phyloP scores from a whole-genome alignment of 139 green algal species.

The Chlorella sorokiniana region DNA sequence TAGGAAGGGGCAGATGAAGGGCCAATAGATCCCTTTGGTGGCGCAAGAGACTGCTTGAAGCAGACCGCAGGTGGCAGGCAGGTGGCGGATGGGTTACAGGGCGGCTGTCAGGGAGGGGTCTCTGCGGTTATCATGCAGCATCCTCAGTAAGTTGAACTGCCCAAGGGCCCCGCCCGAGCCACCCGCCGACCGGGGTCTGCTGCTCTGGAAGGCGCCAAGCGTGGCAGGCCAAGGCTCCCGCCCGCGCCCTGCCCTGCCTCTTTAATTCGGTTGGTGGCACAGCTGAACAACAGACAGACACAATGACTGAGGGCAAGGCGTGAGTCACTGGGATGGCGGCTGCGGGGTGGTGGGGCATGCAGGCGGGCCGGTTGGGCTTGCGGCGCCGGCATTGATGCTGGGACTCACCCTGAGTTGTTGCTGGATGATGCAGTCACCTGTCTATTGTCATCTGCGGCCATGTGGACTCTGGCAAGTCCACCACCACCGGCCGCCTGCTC shows the following conservation, averaged over 20 bases:
- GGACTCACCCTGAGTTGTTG: background rate
- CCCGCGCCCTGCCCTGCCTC: background rate
- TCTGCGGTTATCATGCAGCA: too few species aligned
- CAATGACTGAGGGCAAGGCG: conserved; percentile 33
- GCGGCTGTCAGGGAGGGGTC: too few species aligned
- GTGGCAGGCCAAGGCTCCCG: background rate
- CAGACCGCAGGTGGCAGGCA: too few species aligned
- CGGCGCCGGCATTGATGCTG: too few species aligned
- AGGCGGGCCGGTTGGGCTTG: background rate
- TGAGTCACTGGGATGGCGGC: background rate
- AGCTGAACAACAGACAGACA: background rate
- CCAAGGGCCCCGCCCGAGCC: too few species aligned
- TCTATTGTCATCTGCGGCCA: conserved; percentile 71
- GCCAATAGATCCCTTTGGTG: too few species aligned
- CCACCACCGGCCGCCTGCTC: conserved; percentile 94
- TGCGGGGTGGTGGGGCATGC: background rate
- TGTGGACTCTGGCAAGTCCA: conserved; percentile 91
- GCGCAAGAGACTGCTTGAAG: too few species aligned
- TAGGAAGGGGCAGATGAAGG: too few species aligned
- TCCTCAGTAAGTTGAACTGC: too few species aligned
- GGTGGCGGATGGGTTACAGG: too few species aligned
- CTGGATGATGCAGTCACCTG: conserved; percentile 55
- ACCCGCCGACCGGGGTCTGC: too few species aligned
- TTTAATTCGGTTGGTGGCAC: background rate
- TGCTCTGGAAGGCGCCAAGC: too few species aligned